A percentile compares a stretch with the other conserved stretches of the same genome.
Evolutionary conservation across 2,329 filamentous ascomycete genomes (phyloP).

Genomic region (Fusarium sp.): DNA sequence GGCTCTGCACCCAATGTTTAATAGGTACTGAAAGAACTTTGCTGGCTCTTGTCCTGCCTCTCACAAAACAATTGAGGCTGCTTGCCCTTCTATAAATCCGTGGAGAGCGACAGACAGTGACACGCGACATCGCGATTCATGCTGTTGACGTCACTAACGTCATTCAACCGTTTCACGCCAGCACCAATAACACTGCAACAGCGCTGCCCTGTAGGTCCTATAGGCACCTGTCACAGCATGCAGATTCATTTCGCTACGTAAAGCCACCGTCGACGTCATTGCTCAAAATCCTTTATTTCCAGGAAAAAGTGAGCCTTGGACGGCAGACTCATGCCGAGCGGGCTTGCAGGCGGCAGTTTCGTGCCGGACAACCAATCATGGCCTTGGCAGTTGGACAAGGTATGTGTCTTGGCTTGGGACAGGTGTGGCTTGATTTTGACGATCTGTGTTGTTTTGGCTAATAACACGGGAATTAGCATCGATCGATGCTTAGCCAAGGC

Average conservation of each 20-base stretch:
- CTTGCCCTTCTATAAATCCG: constrained; percentile 20
- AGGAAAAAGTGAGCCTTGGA: constrained; percentile 9
- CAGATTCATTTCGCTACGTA: background rate
- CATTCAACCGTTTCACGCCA: background rate
- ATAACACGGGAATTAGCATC: background rate
- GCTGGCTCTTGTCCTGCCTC: background rate
- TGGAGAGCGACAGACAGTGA: background rate
- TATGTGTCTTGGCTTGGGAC: constrained; percentile 21
- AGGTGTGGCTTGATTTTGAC: constrained; percentile 24
- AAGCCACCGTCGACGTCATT: constrained; percentile 32
- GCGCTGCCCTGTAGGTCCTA: background rate
- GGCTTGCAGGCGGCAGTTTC: constrained; percentile 24
- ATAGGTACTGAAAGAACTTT: background rate
- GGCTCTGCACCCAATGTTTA: background rate
- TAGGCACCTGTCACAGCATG: background rate
- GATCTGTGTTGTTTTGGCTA: background rate
- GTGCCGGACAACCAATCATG: constrained; percentile 25
- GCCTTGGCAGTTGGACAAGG: background rate
- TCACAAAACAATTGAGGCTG: background rate
- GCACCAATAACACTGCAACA: background rate
- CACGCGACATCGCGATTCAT: background rate
- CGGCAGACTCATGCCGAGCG: constrained; percentile 34
- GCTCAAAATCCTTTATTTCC: background rate
- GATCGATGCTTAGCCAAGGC: background rate
- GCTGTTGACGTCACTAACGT: constrained; percentile 28